A percentile compares a stretch with the other conserved stretches of the same genome.
Evolutionary conservation across 495 filamentous ascomycete species (phyloP).

Genomic region (Aspergillus cristatus): DNA sequence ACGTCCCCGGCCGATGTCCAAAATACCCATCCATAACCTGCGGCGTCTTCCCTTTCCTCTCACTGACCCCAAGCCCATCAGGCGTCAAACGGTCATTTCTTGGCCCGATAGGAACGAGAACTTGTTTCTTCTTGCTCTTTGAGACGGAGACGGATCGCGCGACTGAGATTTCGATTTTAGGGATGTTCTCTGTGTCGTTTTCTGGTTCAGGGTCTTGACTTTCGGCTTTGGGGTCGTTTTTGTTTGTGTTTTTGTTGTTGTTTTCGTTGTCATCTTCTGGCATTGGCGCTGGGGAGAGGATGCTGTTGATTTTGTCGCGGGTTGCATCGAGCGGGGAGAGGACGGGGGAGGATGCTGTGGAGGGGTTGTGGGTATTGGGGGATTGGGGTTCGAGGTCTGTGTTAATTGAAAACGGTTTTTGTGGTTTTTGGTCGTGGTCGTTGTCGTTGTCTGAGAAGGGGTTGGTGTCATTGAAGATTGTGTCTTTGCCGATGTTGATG

Average conservation of each 20-base stretch:
- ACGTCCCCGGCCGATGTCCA: slow-evolving; percentile 26
- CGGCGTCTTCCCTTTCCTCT: slow-evolving; percentile 14
- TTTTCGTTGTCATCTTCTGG: slow-evolving; percentile 2
- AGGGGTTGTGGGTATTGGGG: neutral
- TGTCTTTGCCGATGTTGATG: slow-evolving; percentile 9
- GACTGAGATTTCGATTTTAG: slow-evolving; percentile 29
- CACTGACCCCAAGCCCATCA: slow-evolving; percentile 19
- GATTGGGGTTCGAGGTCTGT: neutral
- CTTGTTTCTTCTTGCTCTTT: slow-evolving; percentile 25
- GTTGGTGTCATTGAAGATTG: no score
- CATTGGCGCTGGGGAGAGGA: slow-evolving; percentile 10
- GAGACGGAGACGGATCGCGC: slow-evolving; percentile 35
- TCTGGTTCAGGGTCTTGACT: no score
- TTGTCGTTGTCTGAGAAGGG: no score
- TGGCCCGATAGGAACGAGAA: slow-evolving; percentile 27
- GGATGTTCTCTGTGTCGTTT: slow-evolving; percentile 5
- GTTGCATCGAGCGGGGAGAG: neutral
- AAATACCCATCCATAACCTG: slow-evolving; percentile 20
- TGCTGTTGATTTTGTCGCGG: slow-evolving; percentile 5
- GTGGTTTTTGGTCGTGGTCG: no score
- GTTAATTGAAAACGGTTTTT: no score
- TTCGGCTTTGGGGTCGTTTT: neutral
- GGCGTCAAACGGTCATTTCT: slow-evolving; percentile 15
- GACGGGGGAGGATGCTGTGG: neutral
- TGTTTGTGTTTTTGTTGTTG: slow-evolving; percentile 1